A percentile compares a stretch with the other conserved stretches of the same genome.
These are phyloP conservation scores for Coccomyxa sp. DNA, from an alignment of 139 green algal species.

Conservation along the genomic window DNA sequence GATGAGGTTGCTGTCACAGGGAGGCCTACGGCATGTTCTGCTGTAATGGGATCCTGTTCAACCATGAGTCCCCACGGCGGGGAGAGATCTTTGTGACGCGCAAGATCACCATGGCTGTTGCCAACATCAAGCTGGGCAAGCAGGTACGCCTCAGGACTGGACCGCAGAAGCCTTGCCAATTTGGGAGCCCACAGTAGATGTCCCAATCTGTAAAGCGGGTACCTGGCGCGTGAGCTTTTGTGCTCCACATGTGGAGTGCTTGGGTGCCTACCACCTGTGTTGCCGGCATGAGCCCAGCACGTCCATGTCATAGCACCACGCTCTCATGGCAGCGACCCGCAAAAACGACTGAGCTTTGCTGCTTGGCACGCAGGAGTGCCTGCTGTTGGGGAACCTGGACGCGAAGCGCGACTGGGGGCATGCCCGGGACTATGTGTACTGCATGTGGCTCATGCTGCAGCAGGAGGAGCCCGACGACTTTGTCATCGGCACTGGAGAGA, in stretches of 20 bases:
- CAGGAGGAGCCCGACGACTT: conserved; percentile 66
- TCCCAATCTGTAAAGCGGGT: too few species aligned
- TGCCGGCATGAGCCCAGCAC: too few species aligned
- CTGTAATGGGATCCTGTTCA: conserved; percentile 84
- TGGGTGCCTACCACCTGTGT: too few species aligned
- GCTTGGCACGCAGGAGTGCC: conserved; percentile 37
- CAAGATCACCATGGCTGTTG: conserved; percentile 65
- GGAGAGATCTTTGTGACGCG: conserved; percentile 80
- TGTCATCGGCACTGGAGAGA: conserved; percentile 52
- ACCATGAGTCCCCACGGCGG: conserved; percentile 73
- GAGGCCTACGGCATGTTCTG: conserved; percentile 74
- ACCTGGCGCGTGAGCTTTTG: too few species aligned
- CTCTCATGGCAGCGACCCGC: too few species aligned
- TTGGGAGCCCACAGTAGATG: too few species aligned
- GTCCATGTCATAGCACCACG: too few species aligned
- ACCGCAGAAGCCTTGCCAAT: too few species aligned
- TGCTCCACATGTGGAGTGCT: too few species aligned
- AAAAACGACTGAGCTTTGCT: too few species aligned
- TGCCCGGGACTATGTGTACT: conserved; percentile 72
- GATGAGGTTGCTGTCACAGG: too few species aligned
- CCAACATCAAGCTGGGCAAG: conserved; percentile 48
- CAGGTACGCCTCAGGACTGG: not conserved
- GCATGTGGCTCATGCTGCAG: conserved; percentile 80
- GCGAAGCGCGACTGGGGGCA: conserved; percentile 78
- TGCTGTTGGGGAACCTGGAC: conserved; percentile 77